Evolutionary conservation across 495 filamentous ascomycete species (phyloP).

Genomic region (Lasiosphaeria ovina): DNA sequence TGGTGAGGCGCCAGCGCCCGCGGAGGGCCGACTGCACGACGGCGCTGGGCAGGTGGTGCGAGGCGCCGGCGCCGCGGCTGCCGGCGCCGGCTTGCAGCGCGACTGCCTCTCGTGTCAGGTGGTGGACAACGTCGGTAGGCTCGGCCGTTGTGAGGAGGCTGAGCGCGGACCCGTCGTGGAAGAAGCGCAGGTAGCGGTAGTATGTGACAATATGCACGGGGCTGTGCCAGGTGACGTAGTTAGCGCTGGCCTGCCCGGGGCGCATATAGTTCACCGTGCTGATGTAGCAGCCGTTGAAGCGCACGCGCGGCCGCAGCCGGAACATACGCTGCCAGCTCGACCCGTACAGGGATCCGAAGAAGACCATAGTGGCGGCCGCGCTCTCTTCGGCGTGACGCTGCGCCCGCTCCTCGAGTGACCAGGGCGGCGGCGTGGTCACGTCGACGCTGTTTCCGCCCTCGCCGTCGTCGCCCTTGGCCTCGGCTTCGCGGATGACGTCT

Average conservation of each 20-base stretch:
- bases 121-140: conserved; percentile 78
- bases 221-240: conserved; percentile 65
- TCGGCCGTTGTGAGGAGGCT: conserved; percentile 75
- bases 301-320: conserved; percentile 75
- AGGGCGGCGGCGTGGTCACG: conserved; percentile 17
- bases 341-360: conserved; percentile 43
- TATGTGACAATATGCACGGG: conserved; percentile 97
- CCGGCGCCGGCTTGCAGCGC: conserved; percentile 17
- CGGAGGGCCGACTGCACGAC: conserved; percentile 36
- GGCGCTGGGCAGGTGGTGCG: conserved; percentile 32
- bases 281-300: conserved; percentile 95
- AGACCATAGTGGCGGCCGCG: conserved; percentile 34
- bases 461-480: not conserved
- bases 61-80: conserved; percentile 15
- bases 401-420: conserved; percentile 29
- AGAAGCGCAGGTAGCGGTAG: conserved; percentile 94
- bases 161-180: conserved; percentile 81
- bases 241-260: conserved; percentile 60
- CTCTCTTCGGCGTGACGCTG: conserved; percentile 28
- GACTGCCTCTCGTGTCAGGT: conserved; percentile 52
- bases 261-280: conserved; percentile 93
- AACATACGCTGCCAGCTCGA: conserved; percentile 67
- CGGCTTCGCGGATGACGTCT: conserved; percentile 30
- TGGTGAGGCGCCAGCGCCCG: conserved; percentile 41
- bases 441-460: conserved; percentile 5